phyloP scores from a whole-genome alignment of 148 eudicot genomes.

The Persicaria maculosa region DNA sequence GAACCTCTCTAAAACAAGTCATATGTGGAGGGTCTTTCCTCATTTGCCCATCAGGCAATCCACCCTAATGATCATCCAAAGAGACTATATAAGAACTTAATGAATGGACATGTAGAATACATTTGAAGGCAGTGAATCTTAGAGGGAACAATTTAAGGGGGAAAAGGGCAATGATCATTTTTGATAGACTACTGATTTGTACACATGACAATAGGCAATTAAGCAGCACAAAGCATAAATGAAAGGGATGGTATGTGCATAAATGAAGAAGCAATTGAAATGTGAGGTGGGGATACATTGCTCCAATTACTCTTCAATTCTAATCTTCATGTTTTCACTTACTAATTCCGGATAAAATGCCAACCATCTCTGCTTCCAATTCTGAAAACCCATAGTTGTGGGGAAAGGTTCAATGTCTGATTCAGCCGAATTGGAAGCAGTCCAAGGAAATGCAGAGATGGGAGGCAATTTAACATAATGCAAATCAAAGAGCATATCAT shows the following conservation, averaged over 20 bases:
- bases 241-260: background rate
- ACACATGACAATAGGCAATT: background rate
- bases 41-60: too few species aligned
- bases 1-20: too few species aligned
- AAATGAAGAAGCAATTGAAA: background rate
- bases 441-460: constrained; percentile 38
- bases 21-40: too few species aligned
- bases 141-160: too few species aligned
- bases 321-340: constrained; percentile 17
- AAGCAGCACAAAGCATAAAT: background rate
- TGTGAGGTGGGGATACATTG: background rate
- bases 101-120: too few species aligned
- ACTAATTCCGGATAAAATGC: constrained; percentile 54
- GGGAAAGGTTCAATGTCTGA: background rate
- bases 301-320: constrained; percentile 17
- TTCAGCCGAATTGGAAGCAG: constrained; percentile 14
- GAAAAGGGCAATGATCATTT: background rate
- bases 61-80: too few species aligned
- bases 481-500: constrained; percentile 19
- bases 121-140: background rate
- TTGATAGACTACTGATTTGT: background rate
- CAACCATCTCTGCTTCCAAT: constrained; percentile 46
- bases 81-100: too few species aligned
- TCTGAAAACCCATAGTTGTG: constrained; percentile 3
- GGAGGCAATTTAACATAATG: constrained; percentile 44